Evolutionary conservation across 192 early-diverging fungal species (phyloP).

Genomic region (Coemansia brasiliensis): DNA sequence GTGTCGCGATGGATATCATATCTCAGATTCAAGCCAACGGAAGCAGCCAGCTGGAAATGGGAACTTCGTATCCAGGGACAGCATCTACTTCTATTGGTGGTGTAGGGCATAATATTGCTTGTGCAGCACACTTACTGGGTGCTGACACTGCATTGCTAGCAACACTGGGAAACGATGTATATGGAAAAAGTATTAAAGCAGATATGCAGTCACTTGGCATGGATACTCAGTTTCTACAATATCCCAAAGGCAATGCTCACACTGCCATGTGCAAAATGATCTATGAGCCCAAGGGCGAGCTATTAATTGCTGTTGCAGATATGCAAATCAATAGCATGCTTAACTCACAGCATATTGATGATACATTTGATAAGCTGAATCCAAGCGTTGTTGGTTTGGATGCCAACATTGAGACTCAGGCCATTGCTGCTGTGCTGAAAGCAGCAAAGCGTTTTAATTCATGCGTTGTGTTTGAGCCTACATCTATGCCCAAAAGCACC

Average conservation of each 20-base stretch:
- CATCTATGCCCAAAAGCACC: conserved; percentile 79
- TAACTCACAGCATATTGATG: conserved; percentile 13
- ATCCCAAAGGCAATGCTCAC: conserved; percentile 18
- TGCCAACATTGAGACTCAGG: conserved; percentile 63
- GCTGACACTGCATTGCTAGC: conserved; percentile 66
- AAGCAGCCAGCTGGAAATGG: conserved; percentile 7
- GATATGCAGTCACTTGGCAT: conserved; percentile 61
- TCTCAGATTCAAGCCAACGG: conserved; percentile 10
- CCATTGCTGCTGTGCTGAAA: conserved; percentile 51
- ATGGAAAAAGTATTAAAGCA: conserved; percentile 58
- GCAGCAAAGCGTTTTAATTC: conserved; percentile 17
- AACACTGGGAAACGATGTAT: conserved; percentile 70
- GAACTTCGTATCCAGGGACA: conserved; percentile 74
- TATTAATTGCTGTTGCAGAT: conserved; percentile 85
- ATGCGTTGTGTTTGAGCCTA: conserved; percentile 85
- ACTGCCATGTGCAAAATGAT: conserved; percentile 87
- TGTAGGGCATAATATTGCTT: conserved; percentile 90
- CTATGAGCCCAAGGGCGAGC: conserved; percentile 66
- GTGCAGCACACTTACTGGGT: conserved; percentile 69
- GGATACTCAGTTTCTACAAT: conserved; percentile 48
- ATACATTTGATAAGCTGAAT: conserved; percentile 3
- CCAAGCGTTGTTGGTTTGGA: conserved; percentile 66
- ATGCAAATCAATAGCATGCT: conserved; percentile 80
- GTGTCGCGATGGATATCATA: conserved; percentile 81
- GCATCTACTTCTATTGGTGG: conserved; percentile 75